Conservation (phyloP, 371 early-diverging fungal genomes). For the Haplosporangium sp. region DNA sequence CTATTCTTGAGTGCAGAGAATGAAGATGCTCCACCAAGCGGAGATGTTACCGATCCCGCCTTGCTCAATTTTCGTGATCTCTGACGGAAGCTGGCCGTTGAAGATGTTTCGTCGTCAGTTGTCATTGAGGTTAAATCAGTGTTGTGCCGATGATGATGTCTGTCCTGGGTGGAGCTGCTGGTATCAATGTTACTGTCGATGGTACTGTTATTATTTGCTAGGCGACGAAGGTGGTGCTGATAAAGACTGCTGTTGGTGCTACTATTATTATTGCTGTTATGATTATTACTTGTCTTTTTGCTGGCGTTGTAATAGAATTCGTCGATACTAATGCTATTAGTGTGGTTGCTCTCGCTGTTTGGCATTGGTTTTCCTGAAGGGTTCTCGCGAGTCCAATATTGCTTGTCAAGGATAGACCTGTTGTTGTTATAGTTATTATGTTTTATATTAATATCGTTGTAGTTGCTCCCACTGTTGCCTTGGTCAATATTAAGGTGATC, state of each 20-base stretch:
- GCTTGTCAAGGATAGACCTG: not conserved
- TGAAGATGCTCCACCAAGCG: constrained; percentile 22
- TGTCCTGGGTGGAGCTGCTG: constrained; percentile 5
- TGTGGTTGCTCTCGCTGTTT: not conserved
- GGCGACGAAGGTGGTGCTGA: constrained; percentile 6
- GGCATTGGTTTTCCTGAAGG: not conserved
- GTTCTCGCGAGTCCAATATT: not conserved
- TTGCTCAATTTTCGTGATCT: constrained; percentile 35
- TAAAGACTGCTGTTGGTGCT: not conserved
- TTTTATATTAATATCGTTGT: not conserved
- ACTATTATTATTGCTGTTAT: not conserved
- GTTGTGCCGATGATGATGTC: not conserved
- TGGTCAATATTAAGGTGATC: not conserved
- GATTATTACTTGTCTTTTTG: not conserved
- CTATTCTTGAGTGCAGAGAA: constrained; percentile 10
- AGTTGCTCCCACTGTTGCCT: not conserved
- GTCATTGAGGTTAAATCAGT: constrained; percentile 14
- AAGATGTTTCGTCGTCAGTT: constrained; percentile 37
- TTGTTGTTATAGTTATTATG: constrained; percentile 1
- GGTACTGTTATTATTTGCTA: not conserved
- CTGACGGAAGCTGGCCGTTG: constrained; percentile 32
- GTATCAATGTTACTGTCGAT: not conserved
- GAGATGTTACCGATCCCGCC: constrained; percentile 22
- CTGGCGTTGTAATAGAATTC: constrained; percentile 13
- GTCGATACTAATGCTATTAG: constrained; percentile 1